A percentile compares a stretch with the other conserved stretches of the same genome.
These are phyloP conservation scores for Talaromyces sp. DNA, from an alignment of 2,329 filamentous ascomycete species.

Conservation along the genomic window DNA sequence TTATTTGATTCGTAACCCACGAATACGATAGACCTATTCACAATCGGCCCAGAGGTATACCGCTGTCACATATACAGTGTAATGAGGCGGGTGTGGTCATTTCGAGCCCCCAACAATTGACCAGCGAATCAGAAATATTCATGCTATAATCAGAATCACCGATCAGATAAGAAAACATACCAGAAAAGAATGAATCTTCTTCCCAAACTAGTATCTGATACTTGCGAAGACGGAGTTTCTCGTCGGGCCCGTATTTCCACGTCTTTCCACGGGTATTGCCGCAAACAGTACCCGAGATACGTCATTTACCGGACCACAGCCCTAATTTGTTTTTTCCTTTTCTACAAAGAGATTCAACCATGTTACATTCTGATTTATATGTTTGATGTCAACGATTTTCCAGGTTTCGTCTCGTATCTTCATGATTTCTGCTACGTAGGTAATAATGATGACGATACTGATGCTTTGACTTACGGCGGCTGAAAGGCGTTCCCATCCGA, in stretches of 20 bases:
- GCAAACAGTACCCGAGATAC: not conserved
- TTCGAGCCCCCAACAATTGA: not conserved
- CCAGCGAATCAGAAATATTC: not conserved
- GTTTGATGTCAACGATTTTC: not conserved
- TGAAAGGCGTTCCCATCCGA: constrained; percentile 1
- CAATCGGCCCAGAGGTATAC: not conserved
- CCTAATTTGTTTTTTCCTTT: not conserved
- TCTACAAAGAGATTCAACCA: not conserved
- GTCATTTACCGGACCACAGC: constrained; percentile 2
- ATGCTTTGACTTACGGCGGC: not conserved
- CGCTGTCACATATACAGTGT: not conserved
- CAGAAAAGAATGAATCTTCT: not conserved
- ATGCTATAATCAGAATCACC: not conserved
- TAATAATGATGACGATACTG: not conserved
- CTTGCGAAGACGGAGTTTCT: not conserved
- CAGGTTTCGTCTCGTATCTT: not conserved
- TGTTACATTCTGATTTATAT: not conserved
- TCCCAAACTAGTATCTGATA: too few species aligned
- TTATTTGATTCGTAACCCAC: not conserved
- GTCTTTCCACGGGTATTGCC: constrained; percentile 3
- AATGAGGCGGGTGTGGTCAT: not conserved
- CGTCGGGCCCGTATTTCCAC: not conserved
- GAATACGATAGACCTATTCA: not conserved
- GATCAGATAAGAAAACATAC: not conserved
- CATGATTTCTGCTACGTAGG: not conserved